A percentile compares a stretch with the other conserved stretches of the same genome.
phyloP scores from a whole-genome alignment of 768 basidiomycete genomes.

The Kondoa malvinella region DNA sequence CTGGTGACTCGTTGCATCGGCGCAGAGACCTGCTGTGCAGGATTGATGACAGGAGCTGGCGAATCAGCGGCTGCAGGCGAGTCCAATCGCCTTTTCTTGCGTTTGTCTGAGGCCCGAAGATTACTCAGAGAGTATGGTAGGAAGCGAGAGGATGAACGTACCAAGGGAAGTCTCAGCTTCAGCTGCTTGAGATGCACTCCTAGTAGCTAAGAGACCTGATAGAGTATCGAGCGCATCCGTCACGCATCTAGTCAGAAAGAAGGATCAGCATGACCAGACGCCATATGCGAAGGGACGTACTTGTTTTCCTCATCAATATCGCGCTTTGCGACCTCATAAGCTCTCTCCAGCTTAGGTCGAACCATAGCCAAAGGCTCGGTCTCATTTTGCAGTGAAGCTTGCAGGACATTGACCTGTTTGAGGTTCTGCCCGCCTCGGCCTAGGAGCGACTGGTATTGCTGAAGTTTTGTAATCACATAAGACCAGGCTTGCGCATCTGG shows the following conservation, averaged over 20 bases:
- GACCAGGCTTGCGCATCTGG: background rate
- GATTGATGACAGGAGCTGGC: background rate
- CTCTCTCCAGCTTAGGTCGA: slow-evolving; percentile 1
- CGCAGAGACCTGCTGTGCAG: background rate
- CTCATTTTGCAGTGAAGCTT: slow-evolving; percentile 2
- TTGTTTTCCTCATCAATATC: slow-evolving; percentile 3
- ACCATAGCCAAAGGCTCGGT: background rate
- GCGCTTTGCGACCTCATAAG: background rate
- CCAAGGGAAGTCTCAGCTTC: background rate
- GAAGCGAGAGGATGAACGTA: background rate
- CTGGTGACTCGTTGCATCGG: background rate
- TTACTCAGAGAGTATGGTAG: background rate
- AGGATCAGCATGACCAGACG: background rate
- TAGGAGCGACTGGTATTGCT: background rate
- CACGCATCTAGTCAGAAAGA: background rate
- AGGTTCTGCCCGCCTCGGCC: background rate
- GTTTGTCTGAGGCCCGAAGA: background rate
- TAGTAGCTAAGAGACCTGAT: background rate
- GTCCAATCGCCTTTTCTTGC: background rate
- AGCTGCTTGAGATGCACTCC: background rate
- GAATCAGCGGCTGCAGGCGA: background rate
- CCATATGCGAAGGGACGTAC: background rate
- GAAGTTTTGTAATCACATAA: background rate
- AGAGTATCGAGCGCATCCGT: background rate
- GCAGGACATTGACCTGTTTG: slow-evolving; percentile 1